These are phyloP conservation scores for Aureobasidium lini DNA, from an alignment of 2,329 filamentous ascomycete species.

Conservation along the genomic window DNA sequence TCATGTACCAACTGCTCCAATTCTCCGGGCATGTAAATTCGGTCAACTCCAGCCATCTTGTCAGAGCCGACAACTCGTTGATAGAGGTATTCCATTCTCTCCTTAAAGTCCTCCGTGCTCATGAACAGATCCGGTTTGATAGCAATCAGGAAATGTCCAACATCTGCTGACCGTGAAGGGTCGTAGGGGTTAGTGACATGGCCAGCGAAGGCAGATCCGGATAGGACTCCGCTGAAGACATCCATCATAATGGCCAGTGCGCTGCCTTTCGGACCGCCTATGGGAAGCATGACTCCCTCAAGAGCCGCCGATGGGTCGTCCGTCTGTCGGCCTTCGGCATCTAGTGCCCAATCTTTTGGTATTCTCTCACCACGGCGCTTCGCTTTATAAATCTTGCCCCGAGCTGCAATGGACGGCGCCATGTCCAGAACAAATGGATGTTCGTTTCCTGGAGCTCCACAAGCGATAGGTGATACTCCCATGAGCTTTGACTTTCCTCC, in stretches of 20 bases:
- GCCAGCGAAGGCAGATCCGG: conserved; percentile 70
- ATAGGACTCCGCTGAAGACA: conserved; percentile 72
- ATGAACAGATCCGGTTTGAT: conserved; percentile 33
- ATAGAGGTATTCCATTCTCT: conserved; percentile 51
- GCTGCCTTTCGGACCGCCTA: conserved; percentile 78
- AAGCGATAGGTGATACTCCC: conserved; percentile 65
- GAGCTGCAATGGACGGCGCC: conserved; percentile 58
- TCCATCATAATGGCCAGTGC: conserved; percentile 80
- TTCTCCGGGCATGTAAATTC: conserved; percentile 52
- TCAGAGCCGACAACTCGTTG: conserved; percentile 43
- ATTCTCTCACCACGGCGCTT: conserved; percentile 58
- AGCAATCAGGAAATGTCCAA: conserved; percentile 30
- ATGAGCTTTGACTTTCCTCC: conserved; percentile 60
- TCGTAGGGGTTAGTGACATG: conserved; percentile 68
- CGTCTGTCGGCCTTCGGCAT: conserved; percentile 51
- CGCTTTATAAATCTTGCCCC: conserved; percentile 64
- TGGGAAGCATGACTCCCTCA: conserved; percentile 73
- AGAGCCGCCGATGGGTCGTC: conserved; percentile 61
- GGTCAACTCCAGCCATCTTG: conserved; percentile 46
- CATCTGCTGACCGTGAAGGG: conserved; percentile 45
- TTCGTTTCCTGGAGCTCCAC: conserved; percentile 57
- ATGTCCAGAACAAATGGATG: conserved; percentile 63
- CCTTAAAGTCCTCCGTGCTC: conserved; percentile 25
- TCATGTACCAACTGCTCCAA: conserved; percentile 45
- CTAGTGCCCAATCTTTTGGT: conserved; percentile 65